These are phyloP conservation scores for Scutellospora calospora DNA, from an alignment of 371 early-diverging fungal genomes.

Conservation along the genomic window DNA sequence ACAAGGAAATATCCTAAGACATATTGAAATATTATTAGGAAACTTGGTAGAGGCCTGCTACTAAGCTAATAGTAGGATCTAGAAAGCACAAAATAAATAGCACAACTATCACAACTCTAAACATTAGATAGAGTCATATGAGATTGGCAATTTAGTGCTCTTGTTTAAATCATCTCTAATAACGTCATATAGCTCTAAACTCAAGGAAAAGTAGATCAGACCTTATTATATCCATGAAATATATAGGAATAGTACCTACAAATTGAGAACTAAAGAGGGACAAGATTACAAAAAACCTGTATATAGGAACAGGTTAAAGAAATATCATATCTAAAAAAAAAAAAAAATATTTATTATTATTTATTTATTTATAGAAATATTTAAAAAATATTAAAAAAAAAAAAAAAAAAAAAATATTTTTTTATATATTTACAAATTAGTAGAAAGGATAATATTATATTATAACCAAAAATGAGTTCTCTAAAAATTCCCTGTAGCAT, in stretches of 20 bases:
- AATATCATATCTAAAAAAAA: background rate
- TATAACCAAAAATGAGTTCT: no score
- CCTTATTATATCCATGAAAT: constrained; percentile 36
- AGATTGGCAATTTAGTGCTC: background rate
- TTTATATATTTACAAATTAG: no score
- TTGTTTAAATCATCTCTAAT: background rate
- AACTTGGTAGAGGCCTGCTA: background rate
- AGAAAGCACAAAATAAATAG: background rate
- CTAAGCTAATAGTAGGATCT: background rate
- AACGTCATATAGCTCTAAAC: background rate
- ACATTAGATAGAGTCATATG: background rate
- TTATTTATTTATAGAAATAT: no score
- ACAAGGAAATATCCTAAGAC: background rate
- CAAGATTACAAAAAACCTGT: background rate
- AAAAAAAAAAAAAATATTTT: no score
- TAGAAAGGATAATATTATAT: no score
- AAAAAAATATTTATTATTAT: no score
- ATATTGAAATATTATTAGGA: background rate
- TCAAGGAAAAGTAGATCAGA: background rate
- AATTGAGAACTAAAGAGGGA: background rate
- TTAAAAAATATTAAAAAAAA: no score
- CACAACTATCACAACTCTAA: background rate
- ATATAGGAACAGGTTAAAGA: no score
- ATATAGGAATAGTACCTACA: background rate
- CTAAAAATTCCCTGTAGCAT: no score